Percentiles rank a stretch among this genome's conserved stretches.
Evolutionary conservation across 2,329 filamentous ascomycete genomes (phyloP).

Genomic region (Colletotrichum shisoi): DNA sequence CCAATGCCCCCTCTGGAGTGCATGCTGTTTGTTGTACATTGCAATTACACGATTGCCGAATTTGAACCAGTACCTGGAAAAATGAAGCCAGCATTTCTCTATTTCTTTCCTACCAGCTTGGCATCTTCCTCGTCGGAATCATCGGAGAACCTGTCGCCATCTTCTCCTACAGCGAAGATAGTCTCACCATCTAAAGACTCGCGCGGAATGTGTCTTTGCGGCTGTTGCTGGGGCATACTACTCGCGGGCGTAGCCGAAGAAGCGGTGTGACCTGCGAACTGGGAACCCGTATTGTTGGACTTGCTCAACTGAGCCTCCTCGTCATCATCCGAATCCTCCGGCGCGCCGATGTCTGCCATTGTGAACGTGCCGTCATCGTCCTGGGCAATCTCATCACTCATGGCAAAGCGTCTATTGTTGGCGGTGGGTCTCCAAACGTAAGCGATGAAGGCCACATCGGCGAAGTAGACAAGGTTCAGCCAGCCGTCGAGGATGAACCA

Average conservation of each 20-base stretch:
- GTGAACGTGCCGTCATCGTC: slow-evolving; percentile 96
- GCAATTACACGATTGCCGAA: slow-evolving; percentile 33
- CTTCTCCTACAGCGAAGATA: slow-evolving; percentile 92
- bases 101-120: slow-evolving; percentile 61
- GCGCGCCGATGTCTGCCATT: slow-evolving; percentile 87
- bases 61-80: slow-evolving; percentile 13
- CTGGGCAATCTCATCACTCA: slow-evolving; percentile 99
- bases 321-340: slow-evolving; percentile 68
- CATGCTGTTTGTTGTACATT: slow-evolving; percentile 34
- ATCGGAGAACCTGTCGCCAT: slow-evolving; percentile 81
- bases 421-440: slow-evolving; percentile 97
- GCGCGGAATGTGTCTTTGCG: slow-evolving; percentile 53
- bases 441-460: slow-evolving; percentile 89
- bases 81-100: slow-evolving; percentile 32
- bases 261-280: slow-evolving; percentile 35
- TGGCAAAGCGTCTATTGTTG: slow-evolving; percentile 96
- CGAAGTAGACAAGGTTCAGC: slow-evolving; percentile 95
- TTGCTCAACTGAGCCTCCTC: slow-evolving; percentile 63
- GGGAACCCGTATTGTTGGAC: slow-evolving; percentile 41
- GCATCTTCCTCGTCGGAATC: slow-evolving; percentile 71
- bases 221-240: slow-evolving; percentile 35
- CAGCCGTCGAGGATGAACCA: slow-evolving; percentile 99
- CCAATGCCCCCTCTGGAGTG: slow-evolving; percentile 24
- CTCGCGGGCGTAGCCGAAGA: slow-evolving; percentile 26
- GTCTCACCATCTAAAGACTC: slow-evolving; percentile 83